Conservation (phyloP, 345 rosid species). For the Chamaenerion angustifolium region DNA sequence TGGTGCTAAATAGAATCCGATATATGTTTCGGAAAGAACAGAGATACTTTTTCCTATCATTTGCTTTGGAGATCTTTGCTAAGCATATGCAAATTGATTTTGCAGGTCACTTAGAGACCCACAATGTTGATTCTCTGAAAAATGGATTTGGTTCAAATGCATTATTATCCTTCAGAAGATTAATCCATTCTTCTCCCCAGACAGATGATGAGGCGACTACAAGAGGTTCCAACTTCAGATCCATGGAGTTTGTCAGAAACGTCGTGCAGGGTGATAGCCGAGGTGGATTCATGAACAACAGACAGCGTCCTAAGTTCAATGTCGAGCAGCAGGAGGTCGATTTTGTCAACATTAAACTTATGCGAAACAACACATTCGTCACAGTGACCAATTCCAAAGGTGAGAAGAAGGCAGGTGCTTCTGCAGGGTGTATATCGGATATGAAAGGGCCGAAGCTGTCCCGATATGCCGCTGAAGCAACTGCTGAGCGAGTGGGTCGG, state of each 20-base stretch:
- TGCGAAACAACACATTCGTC: slow-evolving; percentile 65
- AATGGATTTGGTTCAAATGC: slow-evolving; percentile 13
- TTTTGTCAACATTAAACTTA: slow-evolving; percentile 52
- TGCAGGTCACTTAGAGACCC: not conserved
- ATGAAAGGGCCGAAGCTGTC: slow-evolving; percentile 43
- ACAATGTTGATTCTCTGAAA: not conserved
- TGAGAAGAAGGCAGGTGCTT: slow-evolving; percentile 39
- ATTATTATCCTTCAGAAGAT: slow-evolving; percentile 15
- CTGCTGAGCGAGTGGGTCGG: slow-evolving; percentile 75
- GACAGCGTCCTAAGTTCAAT: slow-evolving; percentile 12
- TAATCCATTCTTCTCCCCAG: slow-evolving; percentile 16
- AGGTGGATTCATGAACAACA: slow-evolving; percentile 5
- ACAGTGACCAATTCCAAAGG: slow-evolving; percentile 77
- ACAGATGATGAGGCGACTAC: slow-evolving; percentile 13
- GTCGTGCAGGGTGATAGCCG: slow-evolving; percentile 28
- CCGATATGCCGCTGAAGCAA: slow-evolving; percentile 72
- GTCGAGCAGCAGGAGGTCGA: slow-evolving; percentile 44
- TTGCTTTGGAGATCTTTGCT: not conserved
- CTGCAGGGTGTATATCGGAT: slow-evolving; percentile 46
- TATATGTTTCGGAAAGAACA: not conserved
- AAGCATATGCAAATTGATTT: not conserved
- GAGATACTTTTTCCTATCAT: not conserved
- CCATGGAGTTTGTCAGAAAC: slow-evolving; percentile 40
- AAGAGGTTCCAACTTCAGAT: slow-evolving; percentile 10
- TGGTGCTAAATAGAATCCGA: too few species aligned